phyloP scores from a whole-genome alignment of 129 eudicot species.

The Artemisia tridentata region DNA sequence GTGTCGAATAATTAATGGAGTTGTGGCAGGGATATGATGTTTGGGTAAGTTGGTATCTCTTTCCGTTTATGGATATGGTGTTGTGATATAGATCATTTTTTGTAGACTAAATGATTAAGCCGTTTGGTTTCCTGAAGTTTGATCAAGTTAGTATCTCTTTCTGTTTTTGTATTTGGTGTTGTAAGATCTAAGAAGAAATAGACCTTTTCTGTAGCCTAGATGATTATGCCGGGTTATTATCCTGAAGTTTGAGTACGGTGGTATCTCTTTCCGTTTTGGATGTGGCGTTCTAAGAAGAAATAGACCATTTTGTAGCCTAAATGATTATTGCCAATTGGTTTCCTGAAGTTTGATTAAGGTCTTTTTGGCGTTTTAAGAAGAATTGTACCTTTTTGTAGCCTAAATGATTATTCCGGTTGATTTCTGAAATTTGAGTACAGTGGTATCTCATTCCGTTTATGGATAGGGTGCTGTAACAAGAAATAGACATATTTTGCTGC shows the following conservation, averaged over 20 bases:
- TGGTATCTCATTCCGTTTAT: constrained; percentile 2
- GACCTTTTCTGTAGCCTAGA: neutral
- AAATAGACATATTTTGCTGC: too few species aligned
- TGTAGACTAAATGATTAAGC: too few species aligned
- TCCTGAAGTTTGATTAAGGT: too few species aligned
- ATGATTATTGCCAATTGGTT: too few species aligned
- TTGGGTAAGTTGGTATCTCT: constrained; percentile 10
- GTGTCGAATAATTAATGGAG: constrained; percentile 14
- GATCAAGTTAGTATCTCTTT: too few species aligned
- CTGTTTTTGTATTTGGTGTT: neutral
- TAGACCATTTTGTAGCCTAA: too few species aligned
- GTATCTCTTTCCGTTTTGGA: constrained; percentile 7
- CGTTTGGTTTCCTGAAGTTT: too few species aligned
- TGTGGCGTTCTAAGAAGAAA: too few species aligned
- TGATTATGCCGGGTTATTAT: too few species aligned
- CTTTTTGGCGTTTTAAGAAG: neutral
- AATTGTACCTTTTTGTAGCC: neutral
- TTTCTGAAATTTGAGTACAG: constrained; percentile 11
- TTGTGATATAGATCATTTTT: too few species aligned
- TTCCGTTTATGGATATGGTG: neutral
- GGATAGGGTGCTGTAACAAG: too few species aligned
- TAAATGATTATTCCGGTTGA: neutral
- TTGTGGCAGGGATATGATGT: neutral
- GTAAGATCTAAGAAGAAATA: constrained; percentile 6
- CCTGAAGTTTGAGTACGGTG: constrained; percentile 1